These are phyloP conservation scores for Amoebophrya sp. DNA, from an alignment of 169 alveolate genomes.

Conservation along the genomic window DNA sequence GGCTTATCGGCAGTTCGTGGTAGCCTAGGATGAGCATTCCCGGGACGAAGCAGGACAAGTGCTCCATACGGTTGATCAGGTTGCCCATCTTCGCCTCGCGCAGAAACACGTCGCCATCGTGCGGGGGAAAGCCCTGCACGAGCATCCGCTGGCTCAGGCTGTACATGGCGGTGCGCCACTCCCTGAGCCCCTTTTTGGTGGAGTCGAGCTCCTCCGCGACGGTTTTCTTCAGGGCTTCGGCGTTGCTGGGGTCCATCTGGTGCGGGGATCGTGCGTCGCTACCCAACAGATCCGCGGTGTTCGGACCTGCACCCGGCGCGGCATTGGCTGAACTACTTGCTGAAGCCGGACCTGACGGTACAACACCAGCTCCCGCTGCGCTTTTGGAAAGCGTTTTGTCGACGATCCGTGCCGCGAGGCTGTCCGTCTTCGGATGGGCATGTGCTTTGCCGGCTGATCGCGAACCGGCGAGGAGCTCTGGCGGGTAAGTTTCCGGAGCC, in stretches of 20 bases:
- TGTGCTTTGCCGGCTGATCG: too few species aligned
- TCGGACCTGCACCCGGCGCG: too few species aligned
- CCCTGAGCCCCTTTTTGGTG: background rate
- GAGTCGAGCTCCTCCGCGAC: background rate
- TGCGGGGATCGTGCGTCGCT: too few species aligned
- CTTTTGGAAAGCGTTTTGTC: too few species aligned
- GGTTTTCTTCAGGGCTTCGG: too few species aligned
- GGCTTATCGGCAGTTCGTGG: background rate
- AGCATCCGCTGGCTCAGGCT: background rate
- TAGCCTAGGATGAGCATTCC: conserved; percentile 4
- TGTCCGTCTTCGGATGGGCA: too few species aligned
- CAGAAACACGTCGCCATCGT: background rate
- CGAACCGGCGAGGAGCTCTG: background rate
- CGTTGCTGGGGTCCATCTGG: too few species aligned
- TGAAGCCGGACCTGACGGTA: too few species aligned
- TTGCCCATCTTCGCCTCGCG: background rate
- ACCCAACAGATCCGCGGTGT: too few species aligned
- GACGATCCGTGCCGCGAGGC: too few species aligned
- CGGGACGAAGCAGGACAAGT: conserved; percentile 8
- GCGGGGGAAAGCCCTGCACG: background rate
- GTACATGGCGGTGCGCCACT: background rate
- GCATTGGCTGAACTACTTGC: too few species aligned
- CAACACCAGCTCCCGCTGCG: too few species aligned
- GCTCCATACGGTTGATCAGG: conserved; percentile 7
- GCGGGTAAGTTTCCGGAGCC: background rate